Base-by-base conservation (phyloP, 164 flowering plant genomes). In the Dillenia suffruticosa region DNA sequence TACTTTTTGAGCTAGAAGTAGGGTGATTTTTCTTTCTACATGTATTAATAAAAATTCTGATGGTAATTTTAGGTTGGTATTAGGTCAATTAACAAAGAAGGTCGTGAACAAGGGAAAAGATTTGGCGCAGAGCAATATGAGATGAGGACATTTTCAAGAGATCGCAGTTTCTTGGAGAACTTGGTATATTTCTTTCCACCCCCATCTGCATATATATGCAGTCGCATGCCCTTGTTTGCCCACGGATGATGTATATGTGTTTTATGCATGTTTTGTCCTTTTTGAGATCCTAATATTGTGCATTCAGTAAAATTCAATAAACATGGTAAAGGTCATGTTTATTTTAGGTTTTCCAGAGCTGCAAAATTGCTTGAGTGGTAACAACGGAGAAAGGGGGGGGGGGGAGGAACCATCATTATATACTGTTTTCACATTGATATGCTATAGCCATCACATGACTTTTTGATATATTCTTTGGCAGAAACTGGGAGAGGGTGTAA, bases 401-500 rank as follows among this genome's bases (percentile, higher is more conserved):
- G 40, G 40, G 40, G 40, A 32, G 40, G 40, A 7, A 32, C 7
- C 40, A 32, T 32, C 40, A 32, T 32, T 6, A 32, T 32, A 32
- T 32, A 5, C 7, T 32, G 40, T 32, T 5, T 4, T 32, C 7
- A 5, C 6, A 32, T 32, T 32, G 40, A 32, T 4, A 4, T 32
- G 6, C 40, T 6, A 32, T 4, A 5, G 40, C 40, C 40, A 32
- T 32, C 40, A 32, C 40, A 32, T 48, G 59, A 9, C 59, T 48
- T 12, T 61, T 32, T 49, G 26, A 15, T 49, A 1, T 63, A 3
- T 58, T 43, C 52, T 56, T 57, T 46, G 17, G 56, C 92, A 94
- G 99, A 86, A 86, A 88, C 78, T 94, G 12, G 99, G 99, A 12
- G 95, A 89, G 69, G 99, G 97, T 26, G 97, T 79, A 16, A 94